A percentile compares a stretch with the other conserved stretches of the same genome.
Conservation (phyloP, 305 asterid species). For the Petunia hybrid region DNA sequence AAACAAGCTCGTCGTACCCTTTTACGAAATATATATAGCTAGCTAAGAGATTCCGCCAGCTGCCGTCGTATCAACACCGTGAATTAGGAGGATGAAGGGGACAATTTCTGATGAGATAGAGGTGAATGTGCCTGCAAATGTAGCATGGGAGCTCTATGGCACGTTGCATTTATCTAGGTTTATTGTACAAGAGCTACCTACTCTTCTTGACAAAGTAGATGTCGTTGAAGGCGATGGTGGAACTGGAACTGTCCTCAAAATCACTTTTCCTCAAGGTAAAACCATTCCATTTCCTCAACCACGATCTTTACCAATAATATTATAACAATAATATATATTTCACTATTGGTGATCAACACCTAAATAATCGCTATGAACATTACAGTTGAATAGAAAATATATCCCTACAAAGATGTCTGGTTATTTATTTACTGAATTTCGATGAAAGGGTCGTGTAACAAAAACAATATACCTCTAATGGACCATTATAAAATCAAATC, state of each 20-base stretch:
- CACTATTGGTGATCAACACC: too few relatives aligned
- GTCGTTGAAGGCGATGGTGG: constrained; percentile 38
- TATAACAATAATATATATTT: too few relatives aligned
- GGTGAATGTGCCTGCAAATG: constrained; percentile 33
- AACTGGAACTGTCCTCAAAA: constrained; percentile 26
- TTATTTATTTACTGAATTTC: too few relatives aligned
- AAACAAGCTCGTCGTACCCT: not conserved
- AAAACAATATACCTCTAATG: too few relatives aligned
- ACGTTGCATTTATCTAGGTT: constrained; percentile 27
- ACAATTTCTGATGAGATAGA: constrained; percentile 32
- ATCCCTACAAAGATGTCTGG: too few relatives aligned
- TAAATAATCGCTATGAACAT: too few relatives aligned
- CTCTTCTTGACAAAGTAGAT: constrained; percentile 29
- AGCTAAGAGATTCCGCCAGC: not conserved
- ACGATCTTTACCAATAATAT: too few relatives aligned
- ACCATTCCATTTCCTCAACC: not conserved
- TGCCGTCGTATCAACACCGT: not conserved
- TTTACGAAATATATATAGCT: not conserved
- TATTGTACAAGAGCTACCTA: constrained; percentile 22
- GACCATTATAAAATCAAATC: too few relatives aligned
- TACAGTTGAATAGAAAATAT: too few relatives aligned
- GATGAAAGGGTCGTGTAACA: too few relatives aligned
- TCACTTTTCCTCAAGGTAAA: constrained; percentile 21
- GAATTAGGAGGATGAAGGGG: constrained; percentile 28
- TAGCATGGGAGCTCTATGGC: constrained; percentile 40